Percentiles rank a stretch among this genome's conserved stretches.
phyloP scores from a whole-genome alignment of 169 alveolate species.

The Eimeria tenella region DNA sequence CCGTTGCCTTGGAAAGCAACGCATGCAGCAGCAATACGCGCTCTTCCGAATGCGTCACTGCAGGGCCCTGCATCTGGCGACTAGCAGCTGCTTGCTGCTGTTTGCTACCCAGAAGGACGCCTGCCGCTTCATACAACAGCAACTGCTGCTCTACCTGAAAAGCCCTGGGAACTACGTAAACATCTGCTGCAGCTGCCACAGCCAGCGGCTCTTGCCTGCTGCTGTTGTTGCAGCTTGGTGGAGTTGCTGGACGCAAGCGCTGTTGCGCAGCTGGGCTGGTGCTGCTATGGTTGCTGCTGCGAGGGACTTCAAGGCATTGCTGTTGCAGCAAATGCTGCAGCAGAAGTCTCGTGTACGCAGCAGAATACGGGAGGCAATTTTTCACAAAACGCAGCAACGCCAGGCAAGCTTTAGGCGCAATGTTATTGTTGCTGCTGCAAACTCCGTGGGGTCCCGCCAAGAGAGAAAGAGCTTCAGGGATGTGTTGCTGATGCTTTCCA shows the following conservation, averaged over 20 bases:
- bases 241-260: conserved; percentile 46
- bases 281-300: conserved; percentile 38
- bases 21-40: conserved; percentile 63
- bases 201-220: conserved; percentile 66
- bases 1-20: conserved; percentile 44
- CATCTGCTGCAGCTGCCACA: conserved; percentile 68
- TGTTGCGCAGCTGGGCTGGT: conserved; percentile 18
- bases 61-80: not conserved
- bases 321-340: conserved; percentile 69
- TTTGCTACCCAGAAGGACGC: conserved; percentile 58
- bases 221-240: conserved; percentile 63
- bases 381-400: conserved; percentile 70
- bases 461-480: conserved; percentile 66
- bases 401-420: conserved; percentile 61
- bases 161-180: conserved; percentile 48
- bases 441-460: conserved; percentile 66
- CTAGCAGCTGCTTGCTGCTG: not conserved
- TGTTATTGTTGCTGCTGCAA: conserved; percentile 62
- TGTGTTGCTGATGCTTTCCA: conserved; percentile 59
- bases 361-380: conserved; percentile 40
- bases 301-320: conserved; percentile 68
- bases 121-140: conserved; percentile 63
- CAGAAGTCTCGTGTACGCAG: conserved; percentile 61
- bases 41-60: conserved; percentile 8
- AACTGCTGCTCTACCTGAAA: conserved; percentile 68